Evolutionary conservation across 1,284 basidiomycete species (phyloP).

Genomic region (Xerocomus amazonicus): DNA sequence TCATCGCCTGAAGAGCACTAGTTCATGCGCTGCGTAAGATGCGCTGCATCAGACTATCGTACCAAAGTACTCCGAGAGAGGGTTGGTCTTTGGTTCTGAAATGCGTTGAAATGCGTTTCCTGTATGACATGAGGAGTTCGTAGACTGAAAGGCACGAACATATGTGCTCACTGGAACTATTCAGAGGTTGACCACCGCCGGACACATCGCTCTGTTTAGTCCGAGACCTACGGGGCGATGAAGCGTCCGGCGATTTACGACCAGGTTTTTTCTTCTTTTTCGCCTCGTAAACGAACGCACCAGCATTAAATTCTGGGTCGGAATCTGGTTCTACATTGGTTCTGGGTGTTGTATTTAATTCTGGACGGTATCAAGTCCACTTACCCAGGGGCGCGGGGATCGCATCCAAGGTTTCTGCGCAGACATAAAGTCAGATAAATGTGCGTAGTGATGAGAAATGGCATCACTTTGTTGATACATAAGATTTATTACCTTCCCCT

Average conservation of each 20-base stretch:
- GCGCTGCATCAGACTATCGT: neutral
- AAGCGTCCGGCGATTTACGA: conserved; percentile 12
- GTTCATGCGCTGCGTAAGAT: conserved; percentile 1
- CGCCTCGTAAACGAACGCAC: conserved; percentile 38
- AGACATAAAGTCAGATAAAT: conserved; percentile 1
- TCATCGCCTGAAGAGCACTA: conserved; percentile 28
- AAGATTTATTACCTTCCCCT: conserved; percentile 13
- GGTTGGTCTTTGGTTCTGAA: conserved; percentile 21
- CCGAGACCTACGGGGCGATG: conserved; percentile 16
- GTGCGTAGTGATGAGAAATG: neutral
- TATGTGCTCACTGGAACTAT: conserved; percentile 12
- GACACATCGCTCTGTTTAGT: conserved; percentile 9
- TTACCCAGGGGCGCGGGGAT: conserved; percentile 32
- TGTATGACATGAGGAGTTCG: neutral
- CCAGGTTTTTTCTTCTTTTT: conserved; percentile 31
- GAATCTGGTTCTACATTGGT: conserved; percentile 37
- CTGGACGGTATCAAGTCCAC: neutral
- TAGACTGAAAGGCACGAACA: neutral
- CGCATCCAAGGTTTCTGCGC: conserved; percentile 22
- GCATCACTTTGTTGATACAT: conserved; percentile 20
- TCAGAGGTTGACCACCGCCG: conserved; percentile 4
- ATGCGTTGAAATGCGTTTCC: conserved; percentile 1
- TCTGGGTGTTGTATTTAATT: neutral
- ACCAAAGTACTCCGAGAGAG: conserved; percentile 31
- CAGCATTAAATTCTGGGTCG: conserved; percentile 56